phyloP scores from a whole-genome alignment of 2,329 filamentous ascomycete genomes.

The Cladophialophora carrionii region DNA sequence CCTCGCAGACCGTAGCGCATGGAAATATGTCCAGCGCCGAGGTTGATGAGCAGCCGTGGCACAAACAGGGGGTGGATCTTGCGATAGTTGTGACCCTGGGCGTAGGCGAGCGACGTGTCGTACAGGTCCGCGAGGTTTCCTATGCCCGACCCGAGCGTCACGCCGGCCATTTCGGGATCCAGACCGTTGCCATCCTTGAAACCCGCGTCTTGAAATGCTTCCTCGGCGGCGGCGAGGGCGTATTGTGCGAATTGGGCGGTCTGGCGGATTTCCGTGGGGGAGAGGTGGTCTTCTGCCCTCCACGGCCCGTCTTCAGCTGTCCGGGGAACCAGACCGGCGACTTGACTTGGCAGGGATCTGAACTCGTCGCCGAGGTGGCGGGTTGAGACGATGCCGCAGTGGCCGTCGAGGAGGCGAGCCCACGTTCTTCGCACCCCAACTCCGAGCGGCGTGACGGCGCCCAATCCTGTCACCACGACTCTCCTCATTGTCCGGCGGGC shows the following conservation, averaged over 20 bases:
- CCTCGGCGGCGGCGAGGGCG: slow-evolving; percentile 80
- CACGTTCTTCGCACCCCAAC: slow-evolving; percentile 78
- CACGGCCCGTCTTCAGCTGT: slow-evolving; percentile 43
- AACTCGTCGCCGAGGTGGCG: slow-evolving; percentile 66
- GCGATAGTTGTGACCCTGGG: slow-evolving; percentile 59
- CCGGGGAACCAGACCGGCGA: slow-evolving; percentile 79
- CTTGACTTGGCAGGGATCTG: slow-evolving; percentile 75
- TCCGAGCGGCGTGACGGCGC: slow-evolving; percentile 80
- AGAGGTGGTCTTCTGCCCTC: slow-evolving; percentile 51
- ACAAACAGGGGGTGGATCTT: slow-evolving; percentile 94
- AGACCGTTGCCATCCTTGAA: slow-evolving; percentile 68
- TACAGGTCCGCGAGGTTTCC: slow-evolving; percentile 92
- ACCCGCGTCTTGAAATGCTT: slow-evolving; percentile 80
- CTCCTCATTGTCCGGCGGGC: slow-evolving; percentile 52
- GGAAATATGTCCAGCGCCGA: slow-evolving; percentile 90
- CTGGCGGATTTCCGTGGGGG: slow-evolving; percentile 65
- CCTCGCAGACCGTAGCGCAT: slow-evolving; percentile 82
- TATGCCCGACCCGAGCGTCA: slow-evolving; percentile 93
- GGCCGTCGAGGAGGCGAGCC: slow-evolving; percentile 75
- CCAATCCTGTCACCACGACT: slow-evolving; percentile 82
- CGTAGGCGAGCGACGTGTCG: slow-evolving; percentile 74
- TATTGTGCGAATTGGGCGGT: slow-evolving; percentile 95
- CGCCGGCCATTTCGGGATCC: slow-evolving; percentile 76
- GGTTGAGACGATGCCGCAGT: slow-evolving; percentile 79
- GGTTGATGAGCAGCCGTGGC: slow-evolving; percentile 88